Evolutionary conservation across 1,139 yeast species (phyloP), one percentile per base, ranked within the genome.

Genomic region (Yamadazyma sp.): DNA sequence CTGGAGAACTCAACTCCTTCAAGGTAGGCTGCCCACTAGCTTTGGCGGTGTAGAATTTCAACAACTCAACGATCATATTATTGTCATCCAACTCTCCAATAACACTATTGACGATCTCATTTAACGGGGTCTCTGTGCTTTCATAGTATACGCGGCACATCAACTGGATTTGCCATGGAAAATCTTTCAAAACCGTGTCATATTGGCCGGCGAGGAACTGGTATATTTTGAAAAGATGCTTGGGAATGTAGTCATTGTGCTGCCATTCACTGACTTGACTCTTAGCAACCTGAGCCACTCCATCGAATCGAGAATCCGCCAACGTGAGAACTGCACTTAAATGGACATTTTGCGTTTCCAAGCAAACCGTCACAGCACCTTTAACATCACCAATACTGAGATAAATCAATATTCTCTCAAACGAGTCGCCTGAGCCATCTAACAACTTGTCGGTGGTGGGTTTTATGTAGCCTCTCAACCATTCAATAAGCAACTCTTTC

Each of bases 181-280:
- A 67, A 1, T 69, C 76, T 0, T 61, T 64, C 2, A 71, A 47
- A 16, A 76, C 61, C 20, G 64, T 59, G 6, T 59, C 43, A 57
- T 63, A 61, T 2, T 72, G 65, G 3, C 95, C 95, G 1, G 85
- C 67, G 15, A 90, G 65, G 3, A 90, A 61, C 45, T 78, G 78
- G 56, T 82, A 84, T 1, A 87, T 69, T 42, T 79, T 78, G 6
- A 78, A 55, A 20, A 86, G 59, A 6, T 74, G 62, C 1, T 39
- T 41, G 1, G 94, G 89, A 34, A 86, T 73, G 8, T 62, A 59
- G 6, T 59, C 55, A n/a, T 62, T 62, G 2, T 60, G 61, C 11
- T 57, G 54, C 97, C 97, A 90, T 35, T 73, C 78, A 3, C 65
- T 62, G 16, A 90, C 59, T 57, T 89, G 96, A 26, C 63, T 60